Conservation (phyloP, 2,329 filamentous ascomycete species). For the Penicillium sumatraense region DNA sequence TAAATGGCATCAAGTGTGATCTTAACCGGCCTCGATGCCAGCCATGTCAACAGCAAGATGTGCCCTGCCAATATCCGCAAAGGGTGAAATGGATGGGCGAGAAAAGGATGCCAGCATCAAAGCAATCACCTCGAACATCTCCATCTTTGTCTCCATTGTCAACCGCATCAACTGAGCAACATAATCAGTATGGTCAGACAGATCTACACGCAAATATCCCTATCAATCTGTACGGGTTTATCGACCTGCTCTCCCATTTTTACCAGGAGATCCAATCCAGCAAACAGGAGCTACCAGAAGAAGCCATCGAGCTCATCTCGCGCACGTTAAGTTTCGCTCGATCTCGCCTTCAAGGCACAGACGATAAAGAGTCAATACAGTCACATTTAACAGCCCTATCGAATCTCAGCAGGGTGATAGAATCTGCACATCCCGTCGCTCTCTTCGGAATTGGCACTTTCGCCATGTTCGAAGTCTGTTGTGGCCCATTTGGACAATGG, state of each 20-base stretch:
- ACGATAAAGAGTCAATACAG: slow-evolving; percentile 26
- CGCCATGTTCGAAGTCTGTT: slow-evolving; percentile 51
- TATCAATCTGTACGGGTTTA: slow-evolving; percentile 31
- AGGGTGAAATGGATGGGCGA: slow-evolving; percentile 32
- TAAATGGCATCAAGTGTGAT: slow-evolving; percentile 34
- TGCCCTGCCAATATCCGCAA: slow-evolving; percentile 31
- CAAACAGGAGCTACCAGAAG: slow-evolving; percentile 24
- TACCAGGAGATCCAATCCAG: slow-evolving; percentile 29
- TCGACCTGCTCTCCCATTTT: slow-evolving; percentile 29
- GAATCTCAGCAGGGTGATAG: slow-evolving; percentile 45
- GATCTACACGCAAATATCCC: slow-evolving; percentile 10
- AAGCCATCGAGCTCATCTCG: slow-evolving; percentile 30
- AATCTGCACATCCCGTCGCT: slow-evolving; percentile 47
- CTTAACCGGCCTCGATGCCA: slow-evolving; percentile 35
- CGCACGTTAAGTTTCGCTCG: slow-evolving; percentile 30
- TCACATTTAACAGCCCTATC: slow-evolving; percentile 41
- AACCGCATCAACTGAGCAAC: background rate
- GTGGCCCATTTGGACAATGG: slow-evolving; percentile 47
- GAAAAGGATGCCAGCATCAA: slow-evolving; percentile 5
- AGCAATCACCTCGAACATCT: background rate
- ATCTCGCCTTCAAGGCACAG: slow-evolving; percentile 25
- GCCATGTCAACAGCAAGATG: slow-evolving; percentile 25
- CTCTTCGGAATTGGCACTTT: slow-evolving; percentile 52
- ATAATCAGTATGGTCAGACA: background rate
- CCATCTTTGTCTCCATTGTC: background rate